Evolutionary conservation across 768 basidiomycete species (phyloP).

Genomic region (Russula emetica): DNA sequence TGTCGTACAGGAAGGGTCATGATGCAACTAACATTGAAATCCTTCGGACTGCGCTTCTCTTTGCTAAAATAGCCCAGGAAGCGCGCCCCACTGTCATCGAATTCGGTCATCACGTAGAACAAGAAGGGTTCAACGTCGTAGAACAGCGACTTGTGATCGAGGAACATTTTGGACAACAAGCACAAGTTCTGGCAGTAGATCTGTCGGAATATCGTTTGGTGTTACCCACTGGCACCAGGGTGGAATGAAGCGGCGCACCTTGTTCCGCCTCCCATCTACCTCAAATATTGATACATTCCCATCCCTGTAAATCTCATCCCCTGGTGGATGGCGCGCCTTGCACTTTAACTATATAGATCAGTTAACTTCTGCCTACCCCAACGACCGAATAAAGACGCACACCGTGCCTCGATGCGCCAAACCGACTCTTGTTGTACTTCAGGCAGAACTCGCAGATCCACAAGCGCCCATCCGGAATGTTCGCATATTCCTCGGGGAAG

Average conservation of each 20-base stretch:
- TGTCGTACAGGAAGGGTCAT: conserved; percentile 97
- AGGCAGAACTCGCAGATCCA: conserved; percentile 99
- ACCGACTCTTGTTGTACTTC: conserved; percentile 95
- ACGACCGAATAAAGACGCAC: conserved; percentile 44
- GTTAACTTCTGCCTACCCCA: neutral
- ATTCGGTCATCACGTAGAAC: conserved; percentile 96
- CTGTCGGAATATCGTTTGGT: conserved; percentile 37
- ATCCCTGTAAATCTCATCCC: conserved; percentile 97
- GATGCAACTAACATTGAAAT: conserved; percentile 98
- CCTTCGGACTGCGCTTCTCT: conserved; percentile 93
- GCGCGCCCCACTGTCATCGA: conserved; percentile 82
- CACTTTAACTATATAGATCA: conserved; percentile 72
- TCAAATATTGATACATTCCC: conserved; percentile 87
- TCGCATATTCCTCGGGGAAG: conserved; percentile 95
- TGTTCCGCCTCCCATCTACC: conserved; percentile 97
- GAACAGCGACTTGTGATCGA: conserved; percentile 97
- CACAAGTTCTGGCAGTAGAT: conserved; percentile 99
- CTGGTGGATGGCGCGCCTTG: conserved; percentile 90
- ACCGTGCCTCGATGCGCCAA: conserved; percentile 78
- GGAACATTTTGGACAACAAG: conserved; percentile 96
- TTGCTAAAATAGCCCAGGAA: conserved; percentile 99
- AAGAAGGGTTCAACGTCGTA: conserved; percentile 99
- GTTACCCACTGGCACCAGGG: neutral
- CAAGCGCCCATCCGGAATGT: conserved; percentile 83
- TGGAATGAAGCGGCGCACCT: conserved; percentile 43